Conservation (phyloP, 495 filamentous ascomycete genomes). For the Lineolata rhizophorae region DNA sequence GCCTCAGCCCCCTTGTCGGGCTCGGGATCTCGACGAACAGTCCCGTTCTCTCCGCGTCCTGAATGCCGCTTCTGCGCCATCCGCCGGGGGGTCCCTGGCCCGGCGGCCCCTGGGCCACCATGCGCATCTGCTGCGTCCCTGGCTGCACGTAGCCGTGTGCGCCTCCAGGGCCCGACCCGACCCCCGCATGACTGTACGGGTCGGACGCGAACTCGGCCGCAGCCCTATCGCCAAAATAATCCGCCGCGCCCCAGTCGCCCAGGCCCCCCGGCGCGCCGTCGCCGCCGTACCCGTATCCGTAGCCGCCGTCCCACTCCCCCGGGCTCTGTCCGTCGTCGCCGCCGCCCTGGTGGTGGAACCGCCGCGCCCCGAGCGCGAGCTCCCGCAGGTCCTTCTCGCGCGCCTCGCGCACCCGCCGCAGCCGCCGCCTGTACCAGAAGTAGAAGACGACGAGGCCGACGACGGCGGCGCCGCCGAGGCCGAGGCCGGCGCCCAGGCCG, state of each 20-base stretch:
- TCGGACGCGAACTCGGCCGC: slow-evolving; percentile 1
- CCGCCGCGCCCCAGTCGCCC: slow-evolving; percentile 3
- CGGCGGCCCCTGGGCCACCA: too few species aligned
- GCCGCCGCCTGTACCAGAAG: slow-evolving; percentile 40
- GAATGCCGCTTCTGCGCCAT: slow-evolving; percentile 11
- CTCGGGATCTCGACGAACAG: slow-evolving; percentile 32
- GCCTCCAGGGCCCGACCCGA: too few species aligned
- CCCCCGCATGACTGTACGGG: background rate
- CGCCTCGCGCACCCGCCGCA: too few species aligned
- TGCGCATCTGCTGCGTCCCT: too few species aligned
- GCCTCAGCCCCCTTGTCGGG: slow-evolving; percentile 27
- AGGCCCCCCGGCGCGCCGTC: background rate
- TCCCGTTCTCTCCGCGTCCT: slow-evolving; percentile 29
- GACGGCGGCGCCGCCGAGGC: slow-evolving; percentile 37
- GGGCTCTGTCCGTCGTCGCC: too few species aligned
- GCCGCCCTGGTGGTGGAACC: slow-evolving; percentile 6
- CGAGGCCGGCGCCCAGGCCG: slow-evolving; percentile 55
- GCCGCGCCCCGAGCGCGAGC: slow-evolving; percentile 26
- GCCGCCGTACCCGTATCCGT: too few species aligned
- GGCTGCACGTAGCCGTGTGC: too few species aligned
- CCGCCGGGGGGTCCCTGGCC: too few species aligned
- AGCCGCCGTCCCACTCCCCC: too few species aligned
- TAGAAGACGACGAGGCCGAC: slow-evolving; percentile 27
- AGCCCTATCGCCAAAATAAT: slow-evolving; percentile 5
- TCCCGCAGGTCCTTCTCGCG: slow-evolving; percentile 32